A percentile compares a stretch with the other conserved stretches of the same genome.
Evolutionary conservation across 2,329 filamentous ascomycete species (phyloP).

Genomic region (Scedosporium minutisporum): DNA sequence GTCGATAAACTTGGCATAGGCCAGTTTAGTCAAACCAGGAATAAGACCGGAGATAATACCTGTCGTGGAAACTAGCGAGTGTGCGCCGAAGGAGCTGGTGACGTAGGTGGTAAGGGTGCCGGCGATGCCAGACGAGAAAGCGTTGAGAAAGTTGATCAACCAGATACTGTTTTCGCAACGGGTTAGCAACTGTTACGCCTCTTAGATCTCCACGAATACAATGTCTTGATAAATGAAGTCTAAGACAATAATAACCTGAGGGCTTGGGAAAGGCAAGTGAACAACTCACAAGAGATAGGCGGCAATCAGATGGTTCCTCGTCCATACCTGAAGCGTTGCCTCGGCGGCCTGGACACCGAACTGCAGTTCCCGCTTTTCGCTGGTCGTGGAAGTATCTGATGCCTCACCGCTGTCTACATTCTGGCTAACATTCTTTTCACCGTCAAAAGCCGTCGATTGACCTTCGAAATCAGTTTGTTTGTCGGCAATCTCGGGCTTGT

Average conservation of each 20-base stretch:
- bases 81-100: constrained; percentile 39
- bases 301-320: constrained; percentile 23
- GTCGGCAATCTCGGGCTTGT: not conserved
- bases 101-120: constrained; percentile 35
- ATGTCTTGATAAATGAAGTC: not conserved
- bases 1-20: constrained; percentile 58
- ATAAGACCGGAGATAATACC: constrained; percentile 45
- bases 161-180: constrained; percentile 24
- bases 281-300: constrained; percentile 22
- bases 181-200: not conserved
- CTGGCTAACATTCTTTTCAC: not conserved
- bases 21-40: constrained; percentile 52
- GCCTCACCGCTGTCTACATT: not conserved
- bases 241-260: no score
- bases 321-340: constrained; percentile 29
- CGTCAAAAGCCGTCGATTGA: not conserved
- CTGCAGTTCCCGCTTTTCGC: constrained; percentile 12
- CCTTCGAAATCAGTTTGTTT: not conserved
- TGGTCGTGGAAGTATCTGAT: not conserved
- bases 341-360: constrained; percentile 29
- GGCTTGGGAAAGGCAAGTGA: not conserved
- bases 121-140: constrained; percentile 27
- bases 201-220: not conserved
- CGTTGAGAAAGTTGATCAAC: constrained; percentile 34
- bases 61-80: constrained; percentile 44